These are phyloP conservation scores for Helicocarpus griseus DNA, from an alignment of 2,329 filamentous ascomycete species.

Conservation along the genomic window DNA sequence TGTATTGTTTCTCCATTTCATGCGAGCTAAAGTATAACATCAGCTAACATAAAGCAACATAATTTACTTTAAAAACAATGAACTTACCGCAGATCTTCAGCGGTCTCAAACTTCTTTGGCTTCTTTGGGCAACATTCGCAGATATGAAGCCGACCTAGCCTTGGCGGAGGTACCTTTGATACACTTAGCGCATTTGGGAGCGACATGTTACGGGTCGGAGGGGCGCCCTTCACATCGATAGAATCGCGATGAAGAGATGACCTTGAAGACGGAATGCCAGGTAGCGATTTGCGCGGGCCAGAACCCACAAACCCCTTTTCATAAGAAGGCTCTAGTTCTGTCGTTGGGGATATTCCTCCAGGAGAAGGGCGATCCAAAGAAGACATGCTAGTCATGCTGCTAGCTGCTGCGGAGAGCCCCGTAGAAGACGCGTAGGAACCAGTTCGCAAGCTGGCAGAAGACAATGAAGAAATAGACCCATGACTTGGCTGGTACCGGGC, in stretches of 20 bases:
- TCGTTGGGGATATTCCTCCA: constrained; percentile 48
- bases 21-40: constrained; percentile 52
- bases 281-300: constrained; percentile 37
- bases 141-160: constrained; percentile 54
- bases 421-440: constrained; percentile 55
- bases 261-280: constrained; percentile 27
- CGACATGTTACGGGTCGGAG: constrained; percentile 40
- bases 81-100: constrained; percentile 72
- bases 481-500: constrained; percentile 47
- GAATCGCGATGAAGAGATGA: constrained; percentile 25
- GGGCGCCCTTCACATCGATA: constrained; percentile 31
- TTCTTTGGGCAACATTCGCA: constrained; percentile 97
- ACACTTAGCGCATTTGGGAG: constrained; percentile 25
- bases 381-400: constrained; percentile 56
- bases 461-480: constrained; percentile 56
- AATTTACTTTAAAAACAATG: neutral
- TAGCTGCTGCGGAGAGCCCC: constrained; percentile 48
- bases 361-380: constrained; percentile 54
- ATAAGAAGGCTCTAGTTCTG: constrained; percentile 44
- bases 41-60: neutral
- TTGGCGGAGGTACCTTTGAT: constrained; percentile 28
- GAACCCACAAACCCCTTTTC: constrained; percentile 42
- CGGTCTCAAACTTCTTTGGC: constrained; percentile 84
- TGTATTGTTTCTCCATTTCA: constrained; percentile 93
- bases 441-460: constrained; percentile 51